These are phyloP conservation scores for Verticillium nonalfalfae DNA, from an alignment of 2,329 filamentous ascomycete species.

Conservation along the genomic window DNA sequence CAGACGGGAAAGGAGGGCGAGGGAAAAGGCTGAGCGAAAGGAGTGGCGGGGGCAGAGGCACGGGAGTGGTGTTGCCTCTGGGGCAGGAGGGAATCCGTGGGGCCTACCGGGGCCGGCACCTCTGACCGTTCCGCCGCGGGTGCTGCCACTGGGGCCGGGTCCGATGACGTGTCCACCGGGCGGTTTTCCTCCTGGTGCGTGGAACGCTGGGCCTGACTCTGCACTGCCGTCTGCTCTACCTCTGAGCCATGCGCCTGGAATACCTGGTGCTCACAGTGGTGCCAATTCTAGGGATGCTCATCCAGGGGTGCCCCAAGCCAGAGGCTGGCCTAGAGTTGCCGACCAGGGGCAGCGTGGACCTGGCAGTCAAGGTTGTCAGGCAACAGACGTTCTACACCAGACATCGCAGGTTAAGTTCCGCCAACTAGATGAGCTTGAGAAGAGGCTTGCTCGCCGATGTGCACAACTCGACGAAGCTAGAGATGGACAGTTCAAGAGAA, in stretches of 20 bases:
- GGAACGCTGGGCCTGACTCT: background rate
- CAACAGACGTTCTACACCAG: background rate
- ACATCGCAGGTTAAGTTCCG: conserved; percentile 5
- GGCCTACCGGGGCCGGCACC: conserved; percentile 3
- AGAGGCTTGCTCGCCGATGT: background rate
- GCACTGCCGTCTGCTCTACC: background rate
- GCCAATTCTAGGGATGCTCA: background rate
- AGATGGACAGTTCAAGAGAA: conserved; percentile 9
- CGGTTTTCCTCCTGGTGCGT: background rate
- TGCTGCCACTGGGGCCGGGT: background rate
- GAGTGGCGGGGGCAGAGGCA: conserved; percentile 23
- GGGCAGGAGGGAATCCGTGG: conserved; percentile 1
- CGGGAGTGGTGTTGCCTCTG: conserved; percentile 15
- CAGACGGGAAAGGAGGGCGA: conserved; percentile 20
- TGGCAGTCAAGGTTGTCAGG: background rate
- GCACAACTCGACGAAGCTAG: background rate
- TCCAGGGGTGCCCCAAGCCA: background rate
- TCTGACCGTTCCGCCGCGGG: background rate
- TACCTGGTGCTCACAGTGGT: background rate
- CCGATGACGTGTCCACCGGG: background rate
- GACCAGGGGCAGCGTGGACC: background rate
- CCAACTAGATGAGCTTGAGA: conserved; percentile 10
- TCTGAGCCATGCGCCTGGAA: background rate
- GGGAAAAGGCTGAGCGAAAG: conserved; percentile 22
- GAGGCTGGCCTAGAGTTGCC: background rate